phyloP scores from a whole-genome alignment of 345 rosid species.

The Iberis pinnata region DNA sequence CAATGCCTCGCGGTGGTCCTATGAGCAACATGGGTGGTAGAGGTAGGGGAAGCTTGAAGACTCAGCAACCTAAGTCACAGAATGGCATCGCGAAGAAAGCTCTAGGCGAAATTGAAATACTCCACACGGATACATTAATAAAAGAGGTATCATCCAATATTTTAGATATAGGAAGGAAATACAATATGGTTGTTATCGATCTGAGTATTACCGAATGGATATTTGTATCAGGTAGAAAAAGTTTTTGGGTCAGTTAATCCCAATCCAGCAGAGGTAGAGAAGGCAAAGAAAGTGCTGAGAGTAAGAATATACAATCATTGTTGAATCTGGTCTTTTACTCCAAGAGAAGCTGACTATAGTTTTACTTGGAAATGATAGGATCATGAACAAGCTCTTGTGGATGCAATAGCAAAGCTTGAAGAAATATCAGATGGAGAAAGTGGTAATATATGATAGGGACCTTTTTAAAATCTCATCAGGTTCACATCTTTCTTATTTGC shows the following conservation, averaged over 20 bases:
- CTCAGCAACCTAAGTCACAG: constrained; percentile 51
- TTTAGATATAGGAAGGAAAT: not conserved
- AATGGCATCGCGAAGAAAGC: constrained; percentile 74
- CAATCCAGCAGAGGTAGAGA: constrained; percentile 64
- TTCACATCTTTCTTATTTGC: constrained; percentile 9
- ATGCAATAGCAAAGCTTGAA: constrained; percentile 86
- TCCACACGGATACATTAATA: constrained; percentile 78
- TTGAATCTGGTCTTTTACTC: not conserved
- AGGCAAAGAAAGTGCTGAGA: constrained; percentile 76
- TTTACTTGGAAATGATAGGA: constrained; percentile 43
- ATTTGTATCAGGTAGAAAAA: constrained; percentile 64
- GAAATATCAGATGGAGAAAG: constrained; percentile 97
- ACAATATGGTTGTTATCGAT: not conserved
- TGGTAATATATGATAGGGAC: constrained; percentile 48
- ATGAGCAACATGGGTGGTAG: constrained; percentile 58
- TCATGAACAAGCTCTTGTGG: constrained; percentile 81
- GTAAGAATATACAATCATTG: constrained; percentile 37
- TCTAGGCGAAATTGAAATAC: constrained; percentile 79
- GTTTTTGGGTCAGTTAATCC: constrained; percentile 63
- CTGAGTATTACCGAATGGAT: not conserved
- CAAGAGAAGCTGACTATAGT: constrained; percentile 3
- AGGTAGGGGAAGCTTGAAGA: constrained; percentile 69
- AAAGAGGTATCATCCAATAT: constrained; percentile 55
- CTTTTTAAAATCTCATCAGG: constrained; percentile 16
- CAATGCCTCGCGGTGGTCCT: constrained; percentile 60